These are phyloP conservation scores for Omphalotus guepiniiformis DNA, from an alignment of 768 basidiomycete species.

Conservation along the genomic window DNA sequence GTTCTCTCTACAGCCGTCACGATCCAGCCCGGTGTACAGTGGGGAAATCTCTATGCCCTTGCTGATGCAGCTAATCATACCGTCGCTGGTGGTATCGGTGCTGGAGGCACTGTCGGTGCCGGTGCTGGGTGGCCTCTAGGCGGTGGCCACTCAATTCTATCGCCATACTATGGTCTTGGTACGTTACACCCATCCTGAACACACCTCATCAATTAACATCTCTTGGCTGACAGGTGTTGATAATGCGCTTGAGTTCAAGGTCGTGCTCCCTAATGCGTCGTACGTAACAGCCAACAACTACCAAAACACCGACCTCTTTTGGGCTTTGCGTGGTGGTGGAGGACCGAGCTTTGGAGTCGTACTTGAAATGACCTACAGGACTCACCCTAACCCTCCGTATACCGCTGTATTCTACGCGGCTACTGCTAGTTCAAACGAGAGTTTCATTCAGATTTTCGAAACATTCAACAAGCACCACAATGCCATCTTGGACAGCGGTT, in stretches of 20 bases:
- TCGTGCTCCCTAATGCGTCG: background rate
- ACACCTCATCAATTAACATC: background rate
- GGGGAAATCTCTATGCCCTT: background rate
- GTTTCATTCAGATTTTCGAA: background rate
- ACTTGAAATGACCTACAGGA: constrained; percentile 7
- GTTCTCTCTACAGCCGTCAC: too few species aligned
- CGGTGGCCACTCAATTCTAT: constrained; percentile 29
- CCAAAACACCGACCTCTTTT: constrained; percentile 6
- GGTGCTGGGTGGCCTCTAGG: constrained; percentile 39
- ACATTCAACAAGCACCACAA: background rate
- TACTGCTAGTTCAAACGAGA: background rate
- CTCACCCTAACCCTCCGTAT: constrained; percentile 4
- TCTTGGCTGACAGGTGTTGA: constrained; percentile 18
- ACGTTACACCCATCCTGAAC: background rate
- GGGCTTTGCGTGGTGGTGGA: constrained; percentile 18
- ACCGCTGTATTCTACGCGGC: too few species aligned
- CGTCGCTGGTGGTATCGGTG: background rate
- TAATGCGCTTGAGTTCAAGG: constrained; percentile 16
- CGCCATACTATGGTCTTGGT: constrained; percentile 26
- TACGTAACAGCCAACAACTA: background rate
- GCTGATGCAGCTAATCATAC: background rate
- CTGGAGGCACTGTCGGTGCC: constrained; percentile 28
- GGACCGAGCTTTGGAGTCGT: constrained; percentile 10
- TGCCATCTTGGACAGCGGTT: background rate
- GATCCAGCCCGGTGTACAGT: background rate